Evolutionary conservation across 495 filamentous ascomycete genomes (phyloP).

Genomic region (Xylaria sp.): DNA sequence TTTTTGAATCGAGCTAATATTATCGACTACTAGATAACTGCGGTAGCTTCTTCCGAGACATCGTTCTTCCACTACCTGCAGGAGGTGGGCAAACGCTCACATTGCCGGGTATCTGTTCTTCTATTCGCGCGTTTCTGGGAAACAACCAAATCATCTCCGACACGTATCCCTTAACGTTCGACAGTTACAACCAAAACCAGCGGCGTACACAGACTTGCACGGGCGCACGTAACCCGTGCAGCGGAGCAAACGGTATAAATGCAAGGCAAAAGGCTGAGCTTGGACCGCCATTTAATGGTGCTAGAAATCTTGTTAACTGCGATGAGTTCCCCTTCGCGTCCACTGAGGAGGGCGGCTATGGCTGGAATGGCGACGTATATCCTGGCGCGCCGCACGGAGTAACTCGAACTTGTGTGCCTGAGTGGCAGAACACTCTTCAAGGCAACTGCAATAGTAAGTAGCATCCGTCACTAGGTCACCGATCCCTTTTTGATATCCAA

Average conservation of each 20-base stretch:
- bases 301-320: background rate
- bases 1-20: background rate
- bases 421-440: background rate
- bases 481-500: no score
- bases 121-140: background rate
- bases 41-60: background rate
- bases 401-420: background rate
- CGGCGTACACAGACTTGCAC: background rate
- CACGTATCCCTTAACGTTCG: background rate
- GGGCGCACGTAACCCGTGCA: background rate
- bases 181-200: background rate
- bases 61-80: background rate
- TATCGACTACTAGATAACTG: background rate
- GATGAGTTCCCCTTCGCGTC: conserved; percentile 1
- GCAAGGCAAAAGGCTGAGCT: background rate
- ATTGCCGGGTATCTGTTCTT: background rate
- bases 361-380: background rate
- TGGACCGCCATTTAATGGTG: background rate
- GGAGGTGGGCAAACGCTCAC: background rate
- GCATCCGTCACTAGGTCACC: background rate
- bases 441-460: background rate
- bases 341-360: background rate
- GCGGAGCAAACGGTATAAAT: background rate
- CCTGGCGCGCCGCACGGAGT: background rate
- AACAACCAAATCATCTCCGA: background rate